These are phyloP conservation scores for Lipomyces mesembrius DNA, from an alignment of 805 yeast genomes.

Conservation along the genomic window DNA sequence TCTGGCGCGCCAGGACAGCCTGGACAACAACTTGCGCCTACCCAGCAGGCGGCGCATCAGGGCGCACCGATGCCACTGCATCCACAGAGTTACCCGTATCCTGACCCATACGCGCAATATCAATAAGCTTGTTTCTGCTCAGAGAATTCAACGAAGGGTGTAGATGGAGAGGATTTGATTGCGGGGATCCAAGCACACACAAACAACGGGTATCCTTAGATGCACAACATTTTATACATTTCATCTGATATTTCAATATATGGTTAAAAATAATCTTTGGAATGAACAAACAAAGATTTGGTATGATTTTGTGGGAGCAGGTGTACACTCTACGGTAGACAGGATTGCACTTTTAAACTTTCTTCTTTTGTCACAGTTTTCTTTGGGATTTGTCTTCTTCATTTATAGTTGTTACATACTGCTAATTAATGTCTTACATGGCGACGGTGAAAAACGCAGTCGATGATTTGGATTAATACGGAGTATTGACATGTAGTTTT, in stretches of 20 bases:
- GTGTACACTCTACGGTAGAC: constrained; percentile 4
- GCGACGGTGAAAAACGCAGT: neutral
- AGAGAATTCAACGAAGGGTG: neutral
- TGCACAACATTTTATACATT: neutral
- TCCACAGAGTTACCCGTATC: constrained; percentile 7
- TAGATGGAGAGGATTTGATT: neutral
- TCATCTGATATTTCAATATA: neutral
- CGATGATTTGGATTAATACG: neutral
- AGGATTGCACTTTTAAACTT: neutral
- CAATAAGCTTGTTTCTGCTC: neutral
- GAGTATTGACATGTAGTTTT: constrained; percentile 1
- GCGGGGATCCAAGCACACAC: neutral
- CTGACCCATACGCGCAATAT: constrained; percentile 9
- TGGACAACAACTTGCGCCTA: neutral
- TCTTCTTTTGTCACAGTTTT: neutral
- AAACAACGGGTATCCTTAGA: neutral
- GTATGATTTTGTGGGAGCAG: neutral
- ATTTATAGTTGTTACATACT: neutral
- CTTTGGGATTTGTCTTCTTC: neutral
- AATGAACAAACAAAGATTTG: neutral
- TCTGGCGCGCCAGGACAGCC: constrained; percentile 8
- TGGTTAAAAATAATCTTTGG: neutral
- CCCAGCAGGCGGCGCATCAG: neutral
- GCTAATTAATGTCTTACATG: neutral
- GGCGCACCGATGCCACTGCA: constrained; percentile 8